A percentile compares a stretch with the other conserved stretches of the same genome.
Conservation (phyloP, 495 filamentous ascomycete species). For the Astrothelium subdiscretum region DNA sequence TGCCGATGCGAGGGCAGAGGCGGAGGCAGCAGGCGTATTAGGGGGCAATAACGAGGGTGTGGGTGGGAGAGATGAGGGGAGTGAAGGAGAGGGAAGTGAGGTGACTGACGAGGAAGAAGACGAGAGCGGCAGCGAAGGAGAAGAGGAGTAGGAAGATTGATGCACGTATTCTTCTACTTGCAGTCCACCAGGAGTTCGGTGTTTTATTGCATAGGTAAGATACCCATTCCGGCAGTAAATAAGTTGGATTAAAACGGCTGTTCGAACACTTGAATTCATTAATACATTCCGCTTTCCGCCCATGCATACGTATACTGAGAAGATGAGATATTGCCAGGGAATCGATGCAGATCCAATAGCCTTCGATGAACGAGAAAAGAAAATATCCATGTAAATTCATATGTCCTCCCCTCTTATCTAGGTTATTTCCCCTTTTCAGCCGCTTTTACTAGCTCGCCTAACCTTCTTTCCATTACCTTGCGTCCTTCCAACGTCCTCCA, state of each 20-base stretch:
- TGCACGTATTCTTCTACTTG: not conserved
- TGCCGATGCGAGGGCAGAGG: not conserved
- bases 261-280: not conserved
- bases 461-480: slow-evolving; percentile 54
- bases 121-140: not conserved
- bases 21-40: not conserved
- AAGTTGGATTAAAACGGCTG: not conserved
- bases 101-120: not conserved
- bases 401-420: not conserved
- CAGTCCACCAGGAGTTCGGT: not conserved
- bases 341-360: not conserved
- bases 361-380: not conserved
- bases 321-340: not conserved
- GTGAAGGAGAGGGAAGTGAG: not conserved
- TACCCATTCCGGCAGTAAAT: not conserved
- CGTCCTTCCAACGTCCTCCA: slow-evolving; percentile 64
- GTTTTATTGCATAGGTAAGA: not conserved
- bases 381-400: not conserved
- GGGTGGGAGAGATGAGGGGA: not conserved
- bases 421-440: slow-evolving; percentile 1
- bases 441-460: slow-evolving; percentile 46
- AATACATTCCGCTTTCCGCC: not conserved
- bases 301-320: not conserved
- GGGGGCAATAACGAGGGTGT: not conserved
- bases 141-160: not conserved